phyloP scores from a whole-genome alignment of 1,284 basidiomycete species.

The Gymnopus androsaceus region DNA sequence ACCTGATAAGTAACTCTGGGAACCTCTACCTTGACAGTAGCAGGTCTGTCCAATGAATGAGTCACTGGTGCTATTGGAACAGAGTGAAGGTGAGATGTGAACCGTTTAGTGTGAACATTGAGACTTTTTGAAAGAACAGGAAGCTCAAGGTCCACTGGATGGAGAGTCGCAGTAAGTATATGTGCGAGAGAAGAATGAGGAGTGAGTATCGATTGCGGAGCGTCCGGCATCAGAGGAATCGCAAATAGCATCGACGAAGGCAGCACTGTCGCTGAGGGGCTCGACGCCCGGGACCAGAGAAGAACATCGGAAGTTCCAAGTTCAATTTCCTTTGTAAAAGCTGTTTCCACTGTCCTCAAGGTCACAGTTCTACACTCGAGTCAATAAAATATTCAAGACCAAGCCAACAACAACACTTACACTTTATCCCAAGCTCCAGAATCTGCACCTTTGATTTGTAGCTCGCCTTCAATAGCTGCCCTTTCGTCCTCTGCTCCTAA shows the following conservation, averaged over 20 bases:
- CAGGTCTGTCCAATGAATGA: conserved; percentile 59
- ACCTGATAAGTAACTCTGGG: conserved; percentile 69
- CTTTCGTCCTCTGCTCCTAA: conserved; percentile 76
- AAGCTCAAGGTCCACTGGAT: conserved; percentile 45
- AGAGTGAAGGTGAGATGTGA: conserved; percentile 61
- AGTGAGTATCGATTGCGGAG: conserved; percentile 76
- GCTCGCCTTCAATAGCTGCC: conserved; percentile 79
- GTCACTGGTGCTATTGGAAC: conserved; percentile 60
- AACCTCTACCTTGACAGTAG: conserved; percentile 65
- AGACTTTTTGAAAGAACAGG: conserved; percentile 55
- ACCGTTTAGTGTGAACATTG: conserved; percentile 71
- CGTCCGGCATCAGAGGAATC: conserved; percentile 71
- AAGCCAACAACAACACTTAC: conserved; percentile 44
- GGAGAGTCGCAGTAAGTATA: conserved; percentile 62
- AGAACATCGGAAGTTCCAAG: conserved; percentile 56
- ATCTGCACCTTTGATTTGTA: conserved; percentile 73
- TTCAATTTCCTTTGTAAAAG: conserved; percentile 62
- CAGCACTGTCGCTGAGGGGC: conserved; percentile 36
- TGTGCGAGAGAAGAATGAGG: conserved; percentile 69
- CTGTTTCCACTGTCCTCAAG: conserved; percentile 66
- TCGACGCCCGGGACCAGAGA: conserved; percentile 45
- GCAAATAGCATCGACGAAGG: conserved; percentile 74
- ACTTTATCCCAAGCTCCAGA: conserved; percentile 63
- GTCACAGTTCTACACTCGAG: conserved; percentile 55
- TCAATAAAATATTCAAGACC: neutral